Evolutionary conservation across 2,329 filamentous ascomycete species (phyloP), one percentile per base, ranked within the genome.

Genomic region (Cercospora beticola): DNA sequence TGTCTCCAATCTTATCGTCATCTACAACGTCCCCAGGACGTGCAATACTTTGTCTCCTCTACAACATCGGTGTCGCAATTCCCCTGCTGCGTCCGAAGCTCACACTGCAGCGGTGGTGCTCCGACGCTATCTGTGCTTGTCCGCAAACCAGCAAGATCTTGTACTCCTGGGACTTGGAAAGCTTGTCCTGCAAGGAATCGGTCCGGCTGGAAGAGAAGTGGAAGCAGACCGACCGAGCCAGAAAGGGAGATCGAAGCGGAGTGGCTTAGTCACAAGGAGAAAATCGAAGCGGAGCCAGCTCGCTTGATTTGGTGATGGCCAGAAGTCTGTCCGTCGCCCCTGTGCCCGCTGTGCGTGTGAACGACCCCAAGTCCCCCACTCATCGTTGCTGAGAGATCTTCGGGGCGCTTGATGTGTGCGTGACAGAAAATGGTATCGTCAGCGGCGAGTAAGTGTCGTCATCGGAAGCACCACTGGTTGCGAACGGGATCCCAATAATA

Each of bases 401-500:
- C 26, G 21, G 14, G 49, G 49, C 49, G 49, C 14, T 23, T n/a
- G 14, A 9, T 31, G 36, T 43, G 2, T 43, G 36, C 16, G 49
- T 56, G 49, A 21, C 16, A 16, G 23, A 28, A 26, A n/a, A n/a
- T 16, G 49, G 49, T 18, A 26, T 56, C 23, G 23, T 56, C 23
- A 26, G 49, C 12, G 49, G 49, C 49, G 23, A 28, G 49, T 3
- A 36, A 33, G 10, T 33, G n/a, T n/a, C 56, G 56, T 68, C 70
- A 72, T 69, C 69, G 68, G 60, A 64, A 59, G 40, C 67, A 68
- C 68, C 69, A 76, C 36, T 70, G 68, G 64, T 73, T 72, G 16
- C 74, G 74, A 8, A 78, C 76, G 8, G 76, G 76, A 69, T 78
- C 76, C 76, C 76, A 78, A 64, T 77, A 78, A 28, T 73, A 71